Conservation (phyloP, 1,284 basidiomycete genomes). For the Entoloma clypeatum region DNA sequence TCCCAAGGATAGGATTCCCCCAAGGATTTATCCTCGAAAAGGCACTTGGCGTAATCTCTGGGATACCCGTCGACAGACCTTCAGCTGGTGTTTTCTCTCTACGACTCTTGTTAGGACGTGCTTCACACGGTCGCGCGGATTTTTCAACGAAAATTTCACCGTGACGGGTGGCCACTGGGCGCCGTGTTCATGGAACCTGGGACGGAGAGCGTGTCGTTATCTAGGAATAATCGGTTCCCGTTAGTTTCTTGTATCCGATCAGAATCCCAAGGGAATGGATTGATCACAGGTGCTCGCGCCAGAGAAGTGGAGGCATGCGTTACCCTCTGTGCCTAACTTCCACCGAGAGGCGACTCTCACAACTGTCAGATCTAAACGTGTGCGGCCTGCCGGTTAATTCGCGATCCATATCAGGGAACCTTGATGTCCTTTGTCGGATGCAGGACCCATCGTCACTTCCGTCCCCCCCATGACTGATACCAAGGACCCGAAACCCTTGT, state of each 20-base stretch:
- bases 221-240: too few relatives aligned
- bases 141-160: too few relatives aligned
- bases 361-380: conserved; percentile 25
- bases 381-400: conserved; percentile 23
- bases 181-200: too few relatives aligned
- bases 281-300: conserved; percentile 19
- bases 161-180: too few relatives aligned
- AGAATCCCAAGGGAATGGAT: conserved; percentile 24
- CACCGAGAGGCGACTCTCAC: conserved; percentile 20
- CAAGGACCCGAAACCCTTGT: conserved; percentile 25
- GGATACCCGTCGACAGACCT: too few relatives aligned
- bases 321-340: conserved; percentile 18
- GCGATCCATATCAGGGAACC: conserved; percentile 28
- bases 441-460: conserved; percentile 19
- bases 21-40: too few relatives aligned
- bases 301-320: conserved; percentile 15
- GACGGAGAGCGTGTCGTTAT: too few relatives aligned
- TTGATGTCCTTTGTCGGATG: conserved; percentile 22
- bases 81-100: too few relatives aligned
- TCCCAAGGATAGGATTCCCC: neutral
- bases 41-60: too few relatives aligned
- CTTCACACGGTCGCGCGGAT: too few relatives aligned
- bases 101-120: too few relatives aligned
- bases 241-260: too few relatives aligned
- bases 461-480: conserved; percentile 29